Evolutionary conservation across 139 green algal genomes (phyloP), one percentile per base, ranked within the genome.

Genomic region (Chlamydomonas asymmetrica): DNA sequence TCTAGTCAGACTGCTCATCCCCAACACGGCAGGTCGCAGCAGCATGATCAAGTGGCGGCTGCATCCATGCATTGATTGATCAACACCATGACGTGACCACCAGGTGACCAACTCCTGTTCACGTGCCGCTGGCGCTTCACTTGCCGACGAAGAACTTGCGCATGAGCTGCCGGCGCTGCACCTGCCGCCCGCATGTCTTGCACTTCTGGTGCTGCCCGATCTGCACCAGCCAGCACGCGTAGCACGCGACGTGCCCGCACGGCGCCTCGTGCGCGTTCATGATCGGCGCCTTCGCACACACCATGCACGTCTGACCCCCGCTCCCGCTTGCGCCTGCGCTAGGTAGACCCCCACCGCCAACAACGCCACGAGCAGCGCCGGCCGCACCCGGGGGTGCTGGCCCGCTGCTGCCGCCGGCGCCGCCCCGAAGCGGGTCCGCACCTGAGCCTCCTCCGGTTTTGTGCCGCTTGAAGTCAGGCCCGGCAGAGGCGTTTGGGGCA

Each of bases 171-270:
- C 71, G 40, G 45, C 74, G 74, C 76, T 88, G n/a, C 49, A 88
- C 74, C n/a, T 66, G 23, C 27, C 75, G 67, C 3, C 56, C 64
- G 57, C 82, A 88, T 10, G 49, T 75, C 0, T 80, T 78, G 79
- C 88, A 93, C 59, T 73, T 66, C 38, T 83, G 66, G 62, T 83
- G 67, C 10, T 67, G 37, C 3, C 76, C 74, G 62, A 94, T 74
- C 43, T 85, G 69, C 65, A 73, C 61, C 16, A 80, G 23, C 89
- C 90, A 94, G 79, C 90, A 95, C 45, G 61, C 66, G 57, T 89
- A 91, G 80, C 90, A 95, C 5, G 75, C 89, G 41, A 84, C 29
- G 65, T 91, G 80, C 18, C 84, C 85, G 54, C 90, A 94, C 2
- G 66, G 70, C 7, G 80, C 78, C 74, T 84, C 69, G 63, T 91